Evolutionary conservation across 2,329 filamentous ascomycete species (phyloP).

Genomic region (Penicillium fuscoglaucum): DNA sequence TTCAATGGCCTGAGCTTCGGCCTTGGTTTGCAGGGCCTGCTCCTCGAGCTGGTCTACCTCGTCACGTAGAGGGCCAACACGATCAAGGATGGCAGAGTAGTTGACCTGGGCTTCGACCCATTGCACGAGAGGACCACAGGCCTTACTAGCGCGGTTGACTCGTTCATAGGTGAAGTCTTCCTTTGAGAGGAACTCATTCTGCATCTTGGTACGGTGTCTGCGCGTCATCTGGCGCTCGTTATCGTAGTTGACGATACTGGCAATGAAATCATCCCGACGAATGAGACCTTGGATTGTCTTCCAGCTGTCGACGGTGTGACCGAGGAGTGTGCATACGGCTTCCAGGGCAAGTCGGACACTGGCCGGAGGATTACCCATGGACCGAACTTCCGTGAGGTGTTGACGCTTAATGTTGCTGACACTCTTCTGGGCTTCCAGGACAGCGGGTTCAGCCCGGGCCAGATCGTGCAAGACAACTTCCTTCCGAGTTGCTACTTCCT

Average conservation of each 20-base stretch:
- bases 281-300: constrained; percentile 86
- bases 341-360: constrained; percentile 91
- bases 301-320: constrained; percentile 88
- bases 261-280: constrained; percentile 92
- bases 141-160: constrained; percentile 93
- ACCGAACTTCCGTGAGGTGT: constrained; percentile 94
- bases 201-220: constrained; percentile 79
- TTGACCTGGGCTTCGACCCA: constrained; percentile 97
- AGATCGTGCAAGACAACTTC: constrained; percentile 85
- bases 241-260: constrained; percentile 95
- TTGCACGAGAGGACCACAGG: constrained; percentile 92
- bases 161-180: constrained; percentile 95
- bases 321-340: constrained; percentile 92
- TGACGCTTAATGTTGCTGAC: constrained; percentile 98
- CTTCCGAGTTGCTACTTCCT: constrained; percentile 77
- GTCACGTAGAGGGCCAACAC: constrained; percentile 85
- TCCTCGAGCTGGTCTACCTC: constrained; percentile 87
- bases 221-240: constrained; percentile 95
- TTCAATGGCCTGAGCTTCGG: constrained; percentile 87
- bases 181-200: constrained; percentile 85
- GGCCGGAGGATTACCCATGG: constrained; percentile 88
- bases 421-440: constrained; percentile 88
- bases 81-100: constrained; percentile 95
- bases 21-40: constrained; percentile 86
- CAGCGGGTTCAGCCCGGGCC: constrained; percentile 87